phyloP scores from a whole-genome alignment of 352 stramenopile species.

The Pythium plurisporium region DNA sequence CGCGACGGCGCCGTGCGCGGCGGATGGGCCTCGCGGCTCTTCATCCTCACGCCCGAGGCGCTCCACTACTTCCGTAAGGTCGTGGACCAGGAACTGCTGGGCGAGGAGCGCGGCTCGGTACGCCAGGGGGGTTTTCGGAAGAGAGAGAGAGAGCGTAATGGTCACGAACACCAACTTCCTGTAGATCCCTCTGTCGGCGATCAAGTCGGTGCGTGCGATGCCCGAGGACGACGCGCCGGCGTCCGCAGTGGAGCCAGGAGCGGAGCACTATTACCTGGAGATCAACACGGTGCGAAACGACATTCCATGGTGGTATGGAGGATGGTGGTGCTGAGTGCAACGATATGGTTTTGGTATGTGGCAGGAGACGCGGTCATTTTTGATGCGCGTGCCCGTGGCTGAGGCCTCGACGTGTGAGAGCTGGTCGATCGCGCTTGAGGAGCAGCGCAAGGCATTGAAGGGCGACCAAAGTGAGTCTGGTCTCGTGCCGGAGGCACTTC shows the following conservation, averaged over 20 bases:
- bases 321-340: not conserved
- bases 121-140: not conserved
- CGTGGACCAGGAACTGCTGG: constrained; percentile 66
- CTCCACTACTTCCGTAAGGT: constrained; percentile 81
- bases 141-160: not conserved
- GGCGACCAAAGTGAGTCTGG: constrained; percentile 50
- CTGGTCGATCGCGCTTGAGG: constrained; percentile 81
- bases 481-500: constrained; percentile 38
- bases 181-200: constrained; percentile 55
- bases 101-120: constrained; percentile 74
- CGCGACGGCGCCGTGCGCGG: constrained; percentile 68
- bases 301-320: not conserved
- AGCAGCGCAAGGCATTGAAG: constrained; percentile 72
- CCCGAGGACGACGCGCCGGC: constrained; percentile 59
- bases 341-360: not conserved
- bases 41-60: constrained; percentile 71
- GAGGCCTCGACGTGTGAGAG: constrained; percentile 79
- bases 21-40: constrained; percentile 73
- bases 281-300: constrained; percentile 62
- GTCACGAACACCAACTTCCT: too few relatives aligned
- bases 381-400: constrained; percentile 64
- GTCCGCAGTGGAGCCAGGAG: constrained; percentile 42
- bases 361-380: constrained; percentile 62
- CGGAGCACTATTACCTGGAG: constrained; percentile 80
- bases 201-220: constrained; percentile 72